Percentiles rank a stretch among this genome's conserved stretches.
phyloP scores from a whole-genome alignment of 139 green algal species.

The Trebouxia sp. region DNA sequence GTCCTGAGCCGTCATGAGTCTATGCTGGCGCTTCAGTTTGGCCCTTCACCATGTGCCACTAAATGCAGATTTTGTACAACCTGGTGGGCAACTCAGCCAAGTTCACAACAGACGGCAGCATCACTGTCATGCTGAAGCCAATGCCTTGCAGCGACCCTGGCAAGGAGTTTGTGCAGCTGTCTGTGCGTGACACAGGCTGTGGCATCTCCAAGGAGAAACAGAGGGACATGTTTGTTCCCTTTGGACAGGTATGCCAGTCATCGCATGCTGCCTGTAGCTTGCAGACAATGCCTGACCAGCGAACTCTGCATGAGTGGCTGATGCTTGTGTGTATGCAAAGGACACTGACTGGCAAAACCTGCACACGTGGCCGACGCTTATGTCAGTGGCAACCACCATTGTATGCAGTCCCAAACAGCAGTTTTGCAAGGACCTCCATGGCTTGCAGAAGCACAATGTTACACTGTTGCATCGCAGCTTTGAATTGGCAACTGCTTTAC shows the following conservation, averaged over 20 bases:
- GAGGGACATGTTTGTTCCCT: conserved; percentile 59
- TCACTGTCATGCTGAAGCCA: conserved; percentile 18
- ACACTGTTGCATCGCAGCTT: not conserved
- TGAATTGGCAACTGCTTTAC: not conserved
- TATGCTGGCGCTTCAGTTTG: too few relatives aligned
- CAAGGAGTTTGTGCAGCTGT: conserved; percentile 28
- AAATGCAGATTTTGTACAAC: conserved; percentile 57
- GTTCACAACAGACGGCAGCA: conserved; percentile 57
- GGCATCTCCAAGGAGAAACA: conserved; percentile 60
- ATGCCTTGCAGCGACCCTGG: not conserved
- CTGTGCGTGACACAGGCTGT: conserved; percentile 60
- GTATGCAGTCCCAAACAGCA: too few relatives aligned
- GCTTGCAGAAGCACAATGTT: not conserved
- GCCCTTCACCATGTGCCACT: too few relatives aligned
- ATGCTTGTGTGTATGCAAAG: too few relatives aligned
- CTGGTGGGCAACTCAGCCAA: conserved; percentile 64
- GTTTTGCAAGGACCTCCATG: too few relatives aligned
- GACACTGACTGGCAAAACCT: too few relatives aligned
- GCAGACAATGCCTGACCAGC: not conserved
- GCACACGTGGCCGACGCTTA: too few relatives aligned
- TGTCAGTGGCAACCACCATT: too few relatives aligned
- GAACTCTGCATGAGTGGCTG: not conserved
- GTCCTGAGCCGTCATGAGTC: too few relatives aligned
- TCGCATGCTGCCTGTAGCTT: not conserved
- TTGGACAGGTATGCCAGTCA: conserved; percentile 50